Evolutionary conservation across 2,329 filamentous ascomycete species (phyloP).

Genomic region (Zymoseptoria tritici): DNA sequence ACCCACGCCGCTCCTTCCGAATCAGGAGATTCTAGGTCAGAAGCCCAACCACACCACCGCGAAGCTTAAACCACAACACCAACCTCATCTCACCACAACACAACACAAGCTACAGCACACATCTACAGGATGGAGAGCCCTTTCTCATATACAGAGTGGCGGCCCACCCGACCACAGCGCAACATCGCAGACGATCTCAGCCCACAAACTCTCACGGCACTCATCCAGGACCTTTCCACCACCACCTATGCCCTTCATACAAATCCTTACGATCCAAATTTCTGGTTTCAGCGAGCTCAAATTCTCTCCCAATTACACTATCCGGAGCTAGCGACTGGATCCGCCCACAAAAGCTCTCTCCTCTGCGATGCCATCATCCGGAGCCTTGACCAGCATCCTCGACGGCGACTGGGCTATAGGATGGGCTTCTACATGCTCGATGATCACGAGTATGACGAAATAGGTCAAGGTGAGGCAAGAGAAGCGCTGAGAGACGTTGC

Average conservation of each 20-base stretch:
- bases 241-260: conserved; percentile 2
- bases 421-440: conserved; percentile 26
- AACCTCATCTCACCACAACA: neutral
- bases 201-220: neutral
- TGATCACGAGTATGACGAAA: conserved; percentile 4
- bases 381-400: conserved; percentile 4
- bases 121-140: neutral
- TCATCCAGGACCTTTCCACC: conserved; percentile 10
- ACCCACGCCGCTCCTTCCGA: neutral
- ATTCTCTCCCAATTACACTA: conserved; percentile 16
- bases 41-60: neutral
- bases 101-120: neutral
- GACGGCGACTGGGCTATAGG: conserved; percentile 15
- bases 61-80: neutral
- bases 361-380: conserved; percentile 13
- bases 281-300: conserved; percentile 18
- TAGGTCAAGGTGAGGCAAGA: conserved; percentile 5
- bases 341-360: conserved; percentile 19
- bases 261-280: conserved; percentile 22
- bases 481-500: conserved; percentile 5
- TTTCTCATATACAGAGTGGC: neutral
- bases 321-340: conserved; percentile 26
- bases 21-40: neutral
- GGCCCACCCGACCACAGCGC: neutral
- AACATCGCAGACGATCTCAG: conserved; percentile 1